Conservation (phyloP, 2,329 filamentous ascomycete species). For the Penicillium sp. region DNA sequence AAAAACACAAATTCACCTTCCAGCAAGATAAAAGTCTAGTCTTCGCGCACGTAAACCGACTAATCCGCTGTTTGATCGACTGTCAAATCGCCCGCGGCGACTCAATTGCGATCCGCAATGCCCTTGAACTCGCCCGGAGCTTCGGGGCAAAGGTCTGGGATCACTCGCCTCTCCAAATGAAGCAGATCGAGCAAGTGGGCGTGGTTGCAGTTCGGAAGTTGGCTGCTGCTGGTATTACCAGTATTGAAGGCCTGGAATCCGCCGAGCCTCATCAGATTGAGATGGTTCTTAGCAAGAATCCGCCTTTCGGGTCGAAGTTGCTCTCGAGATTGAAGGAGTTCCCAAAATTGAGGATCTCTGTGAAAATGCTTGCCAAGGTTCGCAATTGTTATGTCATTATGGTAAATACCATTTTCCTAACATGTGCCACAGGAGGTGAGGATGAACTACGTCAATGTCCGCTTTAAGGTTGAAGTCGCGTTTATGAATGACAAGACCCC, state of each 20-base stretch:
- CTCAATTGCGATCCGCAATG: slow-evolving; percentile 57
- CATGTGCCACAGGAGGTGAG: slow-evolving; percentile 25
- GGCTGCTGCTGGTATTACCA: slow-evolving; percentile 59
- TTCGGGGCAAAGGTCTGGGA: slow-evolving; percentile 74
- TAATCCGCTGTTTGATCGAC: slow-evolving; percentile 68
- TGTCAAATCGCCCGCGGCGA: slow-evolving; percentile 59
- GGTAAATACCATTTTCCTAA: slow-evolving; percentile 10
- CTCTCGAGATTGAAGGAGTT: slow-evolving; percentile 59
- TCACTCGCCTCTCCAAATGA: slow-evolving; percentile 66
- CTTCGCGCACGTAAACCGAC: slow-evolving; percentile 59
- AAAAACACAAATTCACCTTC: slow-evolving; percentile 50
- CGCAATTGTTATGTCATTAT: slow-evolving; percentile 22
- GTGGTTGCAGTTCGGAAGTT: slow-evolving; percentile 66
- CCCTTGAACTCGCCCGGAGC: slow-evolving; percentile 68
- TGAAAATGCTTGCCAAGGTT: slow-evolving; percentile 45
- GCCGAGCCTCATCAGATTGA: slow-evolving; percentile 67
- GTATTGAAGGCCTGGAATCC: slow-evolving; percentile 59
- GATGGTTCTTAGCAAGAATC: slow-evolving; percentile 64
- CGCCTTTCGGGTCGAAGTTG: slow-evolving; percentile 68
- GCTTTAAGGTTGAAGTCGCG: slow-evolving; percentile 58
- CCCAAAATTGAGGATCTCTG: slow-evolving; percentile 54
- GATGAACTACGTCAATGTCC: slow-evolving; percentile 44
- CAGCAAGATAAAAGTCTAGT: slow-evolving; percentile 54
- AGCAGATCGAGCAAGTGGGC: slow-evolving; percentile 73
- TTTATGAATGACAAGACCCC: slow-evolving; percentile 60